Base-by-base conservation (phyloP, 345 rosid species). In the Hibiscus syriacus region DNA sequence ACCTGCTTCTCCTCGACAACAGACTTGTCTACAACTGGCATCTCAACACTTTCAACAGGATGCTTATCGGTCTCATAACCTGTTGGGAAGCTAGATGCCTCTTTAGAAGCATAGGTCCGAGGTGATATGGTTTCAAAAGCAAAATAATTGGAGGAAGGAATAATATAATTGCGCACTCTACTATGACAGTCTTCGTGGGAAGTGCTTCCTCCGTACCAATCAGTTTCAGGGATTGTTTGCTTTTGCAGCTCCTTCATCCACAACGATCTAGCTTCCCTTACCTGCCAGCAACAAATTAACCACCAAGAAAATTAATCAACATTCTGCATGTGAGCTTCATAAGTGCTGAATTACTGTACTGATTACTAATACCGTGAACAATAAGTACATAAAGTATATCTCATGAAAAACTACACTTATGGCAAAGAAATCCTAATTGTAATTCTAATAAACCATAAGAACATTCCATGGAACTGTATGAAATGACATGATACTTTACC, bases 191-290 rank as follows among this genome's bases (percentile, higher is more conserved):
- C 75, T 58, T 64, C 76, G 54, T 62, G 62, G 53, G 78, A 85
- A 65, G 67, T 62, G 67, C 70, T 77, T 70, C 77, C 80, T 72
- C 80, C 88, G 59, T 69, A 75, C 82, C 84, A 82, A 63, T 76
- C 80, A 10, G 17, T 68, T 54, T 77, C 83, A 29, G 76, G 71
- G 76, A 75, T 79, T 69, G 75, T 76, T 74, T 80, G 78, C 76
- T 89, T 89, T 63, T 87, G 90, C 43, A 85, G 79, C 74, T 89
- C 93, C n/a, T 83, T 82, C 57, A 90, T 89, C 85, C 92, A 79
- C 74, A 81, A 67, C 54, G 88, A 83, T 78, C 98, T 85, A 20
- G 97, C 86, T 76, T 89, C 96, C 77, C 82, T 71, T 49, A 95
- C 86, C 98, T 94, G 76, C 75, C 66, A 43, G 69, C 9, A 49